Evolutionary conservation across 331 rosid species (phyloP).

Genomic region (Stylosanthes scabra): DNA sequence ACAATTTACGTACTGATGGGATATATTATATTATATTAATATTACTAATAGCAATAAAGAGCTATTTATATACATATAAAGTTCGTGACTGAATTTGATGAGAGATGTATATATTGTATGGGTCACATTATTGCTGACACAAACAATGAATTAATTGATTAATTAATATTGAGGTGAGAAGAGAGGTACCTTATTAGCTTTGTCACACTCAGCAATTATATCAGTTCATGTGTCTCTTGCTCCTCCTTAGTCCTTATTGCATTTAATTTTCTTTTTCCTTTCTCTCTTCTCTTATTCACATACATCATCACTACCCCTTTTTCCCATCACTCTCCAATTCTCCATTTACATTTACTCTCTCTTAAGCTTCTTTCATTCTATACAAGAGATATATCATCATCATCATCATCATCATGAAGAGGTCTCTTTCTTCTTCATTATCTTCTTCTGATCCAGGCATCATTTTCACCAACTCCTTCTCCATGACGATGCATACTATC

Average conservation of each 20-base stretch:
- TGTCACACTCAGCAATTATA: constrained; percentile 40
- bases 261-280: no score
- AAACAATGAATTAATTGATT: constrained; percentile 7
- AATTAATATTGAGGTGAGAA: constrained; percentile 35
- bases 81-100: constrained; percentile 55
- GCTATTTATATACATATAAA: constrained; percentile 31
- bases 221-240: constrained; percentile 73
- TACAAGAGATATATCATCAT: no score
- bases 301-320: constrained; percentile 12
- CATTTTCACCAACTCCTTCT: not conserved
- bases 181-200: constrained; percentile 36
- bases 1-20: no score
- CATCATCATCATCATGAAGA: constrained; percentile 43
- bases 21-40: no score
- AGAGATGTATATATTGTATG: constrained; percentile 9
- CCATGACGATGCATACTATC: not conserved
- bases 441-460: not conserved
- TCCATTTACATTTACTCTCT: not conserved
- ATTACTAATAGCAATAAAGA: no score
- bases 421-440: constrained; percentile 42
- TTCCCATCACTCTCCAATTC: constrained; percentile 19
- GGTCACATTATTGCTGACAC: constrained; percentile 36
- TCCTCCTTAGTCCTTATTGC: constrained; percentile 46
- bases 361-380: no score
- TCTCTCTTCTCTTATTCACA: not conserved